phyloP scores from a whole-genome alignment of 441 rosid genomes.

The Flueggea neowawraea region DNA sequence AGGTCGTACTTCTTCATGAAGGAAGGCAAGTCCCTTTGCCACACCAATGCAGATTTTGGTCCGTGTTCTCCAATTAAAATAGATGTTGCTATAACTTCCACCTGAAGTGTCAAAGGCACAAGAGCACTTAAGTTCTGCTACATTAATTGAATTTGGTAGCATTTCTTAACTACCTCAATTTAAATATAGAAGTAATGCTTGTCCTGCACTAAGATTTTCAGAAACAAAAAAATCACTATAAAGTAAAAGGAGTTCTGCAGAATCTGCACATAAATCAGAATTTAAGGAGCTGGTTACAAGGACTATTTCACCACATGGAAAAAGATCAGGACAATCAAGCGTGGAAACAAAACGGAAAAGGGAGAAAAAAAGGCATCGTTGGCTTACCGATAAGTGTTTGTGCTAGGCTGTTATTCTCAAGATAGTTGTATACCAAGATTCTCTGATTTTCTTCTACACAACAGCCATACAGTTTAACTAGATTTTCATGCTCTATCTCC shows the following conservation, averaged over 20 bases:
- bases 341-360: background rate
- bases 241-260: too few species aligned
- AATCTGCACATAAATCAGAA: too few species aligned
- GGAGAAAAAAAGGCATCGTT: slow-evolving; percentile 2
- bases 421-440: slow-evolving; percentile 87
- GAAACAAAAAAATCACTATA: too few species aligned
- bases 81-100: slow-evolving; percentile 52
- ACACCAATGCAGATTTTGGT: slow-evolving; percentile 70
- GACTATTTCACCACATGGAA: too few species aligned
- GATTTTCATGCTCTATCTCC: slow-evolving; percentile 74
- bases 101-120: slow-evolving; percentile 39
- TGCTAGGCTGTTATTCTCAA: slow-evolving; percentile 90
- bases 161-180: background rate
- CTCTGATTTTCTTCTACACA: slow-evolving; percentile 74
- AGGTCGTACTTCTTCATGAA: slow-evolving; percentile 83
- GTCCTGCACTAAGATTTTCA: too few species aligned
- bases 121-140: slow-evolving; percentile 14
- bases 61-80: slow-evolving; percentile 76
- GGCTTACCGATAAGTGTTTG: slow-evolving; percentile 86
- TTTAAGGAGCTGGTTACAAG: too few species aligned
- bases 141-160: background rate
- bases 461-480: slow-evolving; percentile 91
- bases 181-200: background rate
- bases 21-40: slow-evolving; percentile 84
- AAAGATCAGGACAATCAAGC: background rate